Conservation (phyloP, 176 grass and related monocot genomes). For the Musa acuminata region DNA sequence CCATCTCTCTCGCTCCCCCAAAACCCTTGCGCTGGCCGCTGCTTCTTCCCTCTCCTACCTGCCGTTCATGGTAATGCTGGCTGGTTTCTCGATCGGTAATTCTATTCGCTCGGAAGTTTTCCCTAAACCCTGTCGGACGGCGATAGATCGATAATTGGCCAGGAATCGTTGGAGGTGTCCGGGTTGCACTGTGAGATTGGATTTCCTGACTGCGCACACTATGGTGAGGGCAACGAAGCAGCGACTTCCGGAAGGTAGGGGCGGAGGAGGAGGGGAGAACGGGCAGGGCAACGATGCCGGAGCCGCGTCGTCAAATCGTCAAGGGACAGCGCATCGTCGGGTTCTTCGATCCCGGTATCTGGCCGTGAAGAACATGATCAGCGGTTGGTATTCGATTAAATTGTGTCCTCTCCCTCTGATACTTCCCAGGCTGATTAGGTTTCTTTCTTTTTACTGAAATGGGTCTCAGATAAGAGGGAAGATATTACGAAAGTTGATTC, state of each 20-base stretch:
- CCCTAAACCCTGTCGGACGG: too few relatives aligned
- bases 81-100: too few relatives aligned
- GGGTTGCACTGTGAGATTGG: neutral
- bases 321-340: slow-evolving; percentile 43
- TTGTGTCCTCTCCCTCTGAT: neutral
- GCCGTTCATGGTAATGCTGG: too few relatives aligned
- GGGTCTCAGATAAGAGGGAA: slow-evolving; percentile 59
- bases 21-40: neutral
- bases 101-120: too few relatives aligned
- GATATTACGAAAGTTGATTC: slow-evolving; percentile 54
- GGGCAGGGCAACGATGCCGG: neutral
- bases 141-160: neutral
- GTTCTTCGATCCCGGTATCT: slow-evolving; percentile 65
- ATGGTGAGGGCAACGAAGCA: neutral
- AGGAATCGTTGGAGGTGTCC: neutral
- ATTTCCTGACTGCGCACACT: neutral
- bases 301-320: neutral
- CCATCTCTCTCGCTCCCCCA: neutral
- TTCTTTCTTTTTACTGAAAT: neutral
- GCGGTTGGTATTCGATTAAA: slow-evolving; percentile 27
- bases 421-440: neutral
- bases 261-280: neutral
- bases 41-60: too few relatives aligned
- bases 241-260: neutral
- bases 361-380: slow-evolving; percentile 67